Conservation (phyloP, 164 flowering plant species). For the Umbellularia californica region DNA sequence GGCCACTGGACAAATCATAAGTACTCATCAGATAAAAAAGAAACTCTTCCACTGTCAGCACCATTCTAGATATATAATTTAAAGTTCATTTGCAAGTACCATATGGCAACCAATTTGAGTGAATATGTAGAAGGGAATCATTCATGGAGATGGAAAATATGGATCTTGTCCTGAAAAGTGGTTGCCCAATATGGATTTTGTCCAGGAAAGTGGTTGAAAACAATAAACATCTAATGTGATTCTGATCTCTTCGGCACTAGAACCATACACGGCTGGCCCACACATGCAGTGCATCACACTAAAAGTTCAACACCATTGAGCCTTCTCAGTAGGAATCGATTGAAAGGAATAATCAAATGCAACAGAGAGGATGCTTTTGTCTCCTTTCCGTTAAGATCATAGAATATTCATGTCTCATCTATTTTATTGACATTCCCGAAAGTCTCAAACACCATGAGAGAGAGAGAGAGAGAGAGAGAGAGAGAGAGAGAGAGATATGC, state of each 20-base stretch:
- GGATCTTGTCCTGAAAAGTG: neutral
- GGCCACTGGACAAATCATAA: constrained; percentile 56
- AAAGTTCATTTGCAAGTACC: no score
- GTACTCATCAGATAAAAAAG: neutral
- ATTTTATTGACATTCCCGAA: neutral
- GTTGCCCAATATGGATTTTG: neutral
- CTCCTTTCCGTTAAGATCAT: neutral
- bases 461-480: no score
- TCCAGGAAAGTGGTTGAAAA: neutral
- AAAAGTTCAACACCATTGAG: neutral
- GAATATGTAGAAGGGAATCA: no score
- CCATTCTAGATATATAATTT: neutral
- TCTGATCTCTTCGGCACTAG: neutral
- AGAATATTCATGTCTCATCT: neutral
- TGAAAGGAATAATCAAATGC: neutral
- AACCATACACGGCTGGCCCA: neutral
- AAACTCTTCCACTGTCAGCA: neutral
- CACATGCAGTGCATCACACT: neutral
- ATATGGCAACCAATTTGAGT: no score
- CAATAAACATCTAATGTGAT: neutral
- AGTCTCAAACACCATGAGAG: neutral
- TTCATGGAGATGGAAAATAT: no score
- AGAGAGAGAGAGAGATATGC: no score
- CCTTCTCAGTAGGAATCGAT: neutral
- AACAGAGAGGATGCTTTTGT: neutral